Conservation (phyloP, 2,329 filamentous ascomycete genomes). For the Sclerotinia borealis region DNA sequence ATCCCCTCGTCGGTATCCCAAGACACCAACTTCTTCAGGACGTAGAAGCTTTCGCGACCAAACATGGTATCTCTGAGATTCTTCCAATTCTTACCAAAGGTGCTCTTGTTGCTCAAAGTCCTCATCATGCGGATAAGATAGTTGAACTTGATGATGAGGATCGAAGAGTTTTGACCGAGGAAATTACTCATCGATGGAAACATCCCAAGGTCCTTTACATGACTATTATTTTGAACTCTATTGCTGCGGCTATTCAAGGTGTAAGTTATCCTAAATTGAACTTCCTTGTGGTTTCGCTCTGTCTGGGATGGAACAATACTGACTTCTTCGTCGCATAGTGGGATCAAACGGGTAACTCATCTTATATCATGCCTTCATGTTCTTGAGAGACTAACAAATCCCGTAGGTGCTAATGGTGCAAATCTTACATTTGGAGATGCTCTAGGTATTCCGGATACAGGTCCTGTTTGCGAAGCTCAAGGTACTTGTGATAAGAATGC, state of each 20-base stretch:
- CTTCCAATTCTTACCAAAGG: conserved; percentile 57
- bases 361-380: not conserved
- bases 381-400: not conserved
- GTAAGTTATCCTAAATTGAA: conserved; percentile 29
- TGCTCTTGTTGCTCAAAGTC: conserved; percentile 69
- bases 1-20: conserved; percentile 51
- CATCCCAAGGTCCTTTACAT: conserved; percentile 57
- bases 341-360: conserved; percentile 13
- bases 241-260: conserved; percentile 61
- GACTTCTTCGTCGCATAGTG: not conserved
- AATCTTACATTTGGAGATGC: conserved; percentile 41
- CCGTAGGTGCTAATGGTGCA: conserved; percentile 42
- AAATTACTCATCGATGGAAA: conserved; percentile 63
- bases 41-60: conserved; percentile 54
- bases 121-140: conserved; percentile 55
- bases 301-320: not conserved
- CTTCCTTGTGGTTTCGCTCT: conserved; percentile 12
- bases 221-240: conserved; percentile 62
- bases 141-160: conserved; percentile 54
- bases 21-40: conserved; percentile 44
- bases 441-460: conserved; percentile 36
- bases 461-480: conserved; percentile 13
- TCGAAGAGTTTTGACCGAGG: conserved; percentile 55
- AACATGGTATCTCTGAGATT: conserved; percentile 53
- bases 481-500: conserved; percentile 39